Conservation (phyloP, 352 stramenopile genomes). For the Pythium phragmitis region DNA sequence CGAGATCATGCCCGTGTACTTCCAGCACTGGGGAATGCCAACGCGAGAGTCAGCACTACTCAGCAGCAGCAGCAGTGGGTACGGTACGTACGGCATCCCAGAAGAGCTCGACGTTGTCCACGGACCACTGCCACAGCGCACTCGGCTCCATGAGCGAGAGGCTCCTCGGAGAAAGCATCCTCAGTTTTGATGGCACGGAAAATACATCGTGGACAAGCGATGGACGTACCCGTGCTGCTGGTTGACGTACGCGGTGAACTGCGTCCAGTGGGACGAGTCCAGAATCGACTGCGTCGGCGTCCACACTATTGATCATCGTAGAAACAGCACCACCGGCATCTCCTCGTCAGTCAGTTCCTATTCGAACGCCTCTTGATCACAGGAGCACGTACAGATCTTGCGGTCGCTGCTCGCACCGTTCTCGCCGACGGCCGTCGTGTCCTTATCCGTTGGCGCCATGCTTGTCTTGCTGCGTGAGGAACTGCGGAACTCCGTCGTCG, state of each 20-base stretch:
- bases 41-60: not conserved
- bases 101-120: constrained; percentile 63
- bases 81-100: constrained; percentile 43
- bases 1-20: constrained; percentile 66
- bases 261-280: constrained; percentile 61
- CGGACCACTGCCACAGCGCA: constrained; percentile 71
- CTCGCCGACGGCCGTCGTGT: not conserved
- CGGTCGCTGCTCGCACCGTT: constrained; percentile 14
- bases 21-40: constrained; percentile 43
- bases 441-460: constrained; percentile 2
- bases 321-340: too few species aligned
- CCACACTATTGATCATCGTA: constrained; percentile 42
- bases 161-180: constrained; percentile 20
- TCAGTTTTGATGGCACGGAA: not conserved
- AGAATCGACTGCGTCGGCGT: constrained; percentile 44
- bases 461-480: not conserved
- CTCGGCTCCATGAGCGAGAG: constrained; percentile 40
- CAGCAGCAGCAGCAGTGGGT: not conserved
- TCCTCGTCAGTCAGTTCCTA: not conserved
- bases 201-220: not conserved
- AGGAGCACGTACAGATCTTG: constrained; percentile 17
- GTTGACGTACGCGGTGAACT: constrained; percentile 67
- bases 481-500: not conserved
- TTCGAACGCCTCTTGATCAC: not conserved
- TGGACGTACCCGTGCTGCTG: constrained; percentile 38